Evolutionary conservation across 1,284 basidiomycete genomes (phyloP), one percentile per base, ranked within the genome.

Genomic region (Entoloma clypeatum): DNA sequence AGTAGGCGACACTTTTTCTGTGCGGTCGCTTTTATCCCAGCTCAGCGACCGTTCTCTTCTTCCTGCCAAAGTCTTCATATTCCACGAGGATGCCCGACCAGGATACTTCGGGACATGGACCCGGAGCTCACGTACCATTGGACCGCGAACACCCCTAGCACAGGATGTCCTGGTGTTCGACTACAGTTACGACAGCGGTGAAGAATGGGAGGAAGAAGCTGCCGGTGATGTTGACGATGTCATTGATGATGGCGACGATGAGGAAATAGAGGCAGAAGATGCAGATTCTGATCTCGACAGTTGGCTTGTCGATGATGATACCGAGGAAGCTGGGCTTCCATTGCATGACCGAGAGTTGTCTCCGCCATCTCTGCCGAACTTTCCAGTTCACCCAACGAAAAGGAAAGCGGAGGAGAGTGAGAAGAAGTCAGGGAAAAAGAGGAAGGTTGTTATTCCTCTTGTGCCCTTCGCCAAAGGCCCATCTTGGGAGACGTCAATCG

Each of bases 31-130:
- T 5, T 68, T 81, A 22, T 54, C 62, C 5, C 59, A 74, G 39
- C 69, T 93, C 10, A 65, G 67, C 39, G 70, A 86, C 46, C 78
- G 84, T 8, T 59, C 58, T 7, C 49, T 67, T n/a, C 62, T 88
- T 23, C 81, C 81, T 0, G 74, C 77, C 22, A 92, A 91, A 60
- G 74, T 81, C 2, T 65, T 93, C 32, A 79, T 86, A 45, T 92
- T 91, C 59, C 61, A 69, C 16, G 81, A 82, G 46, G 86, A 92
- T 57, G 71, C 73, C 0, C 77, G 90, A 23, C 90, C 90, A 13
- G 88, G 87, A 2, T 93, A 91, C 61, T 83, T 81, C 52, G 90
- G 89, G 18, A 92, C 90, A 11, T 92, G 86, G 84, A 90, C 88
- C 7, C 79, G 82, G 36, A 76, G 69, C 45, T 89, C 86, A 16